Percentiles rank a stretch among this genome's conserved stretches.
Conservation (phyloP, 306 rosid genomes). For the Rosa rugosa region DNA sequence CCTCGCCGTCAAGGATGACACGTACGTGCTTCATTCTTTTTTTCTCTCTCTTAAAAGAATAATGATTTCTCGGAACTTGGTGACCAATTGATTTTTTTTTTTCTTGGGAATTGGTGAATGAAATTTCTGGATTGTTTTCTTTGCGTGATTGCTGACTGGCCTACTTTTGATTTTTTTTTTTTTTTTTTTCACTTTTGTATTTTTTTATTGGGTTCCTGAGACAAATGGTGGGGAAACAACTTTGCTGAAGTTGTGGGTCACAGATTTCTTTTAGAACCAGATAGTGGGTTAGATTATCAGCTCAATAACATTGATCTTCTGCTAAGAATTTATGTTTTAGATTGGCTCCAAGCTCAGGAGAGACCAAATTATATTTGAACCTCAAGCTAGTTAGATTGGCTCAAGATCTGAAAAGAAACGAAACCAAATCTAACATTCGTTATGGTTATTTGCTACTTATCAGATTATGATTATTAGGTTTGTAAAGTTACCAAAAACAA, state of each 20-base stretch:
- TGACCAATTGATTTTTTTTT: neutral
- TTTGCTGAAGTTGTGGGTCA: neutral
- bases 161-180: neutral
- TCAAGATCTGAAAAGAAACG: neutral
- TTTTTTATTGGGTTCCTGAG: slow-evolving; percentile 19
- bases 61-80: neutral
- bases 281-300: neutral
- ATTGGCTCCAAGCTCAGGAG: no score
- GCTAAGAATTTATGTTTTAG: neutral
- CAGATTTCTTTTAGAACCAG: neutral
- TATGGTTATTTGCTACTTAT: neutral
- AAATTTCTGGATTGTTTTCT: neutral
- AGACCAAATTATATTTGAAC: neutral
- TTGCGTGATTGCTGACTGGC: no score
- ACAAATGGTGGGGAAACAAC: slow-evolving; percentile 9
- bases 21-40: slow-evolving; percentile 35
- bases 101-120: slow-evolving; percentile 14
- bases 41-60: neutral
- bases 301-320: neutral
- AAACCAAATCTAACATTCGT: neutral
- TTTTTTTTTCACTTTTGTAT: neutral
- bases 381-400: neutral
- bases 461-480: neutral
- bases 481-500: no score
- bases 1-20: slow-evolving; percentile 95